A percentile compares a stretch with the other conserved stretches of the same genome.
Conservation (phyloP, 1,284 basidiomycete genomes). For the Trichosporon inkin region DNA sequence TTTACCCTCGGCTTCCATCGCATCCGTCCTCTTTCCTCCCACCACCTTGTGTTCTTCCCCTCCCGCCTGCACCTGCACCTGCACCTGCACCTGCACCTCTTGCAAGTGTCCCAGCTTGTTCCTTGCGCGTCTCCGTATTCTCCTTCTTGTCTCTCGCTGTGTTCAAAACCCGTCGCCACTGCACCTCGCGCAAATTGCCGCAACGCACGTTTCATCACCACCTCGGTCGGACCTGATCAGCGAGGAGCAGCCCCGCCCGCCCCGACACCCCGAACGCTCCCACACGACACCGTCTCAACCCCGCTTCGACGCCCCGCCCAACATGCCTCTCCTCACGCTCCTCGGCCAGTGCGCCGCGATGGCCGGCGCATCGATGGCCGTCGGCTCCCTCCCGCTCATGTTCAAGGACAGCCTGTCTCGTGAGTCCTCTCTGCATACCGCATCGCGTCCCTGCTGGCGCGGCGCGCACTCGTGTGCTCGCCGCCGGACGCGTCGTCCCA, state of each 20-base stretch:
- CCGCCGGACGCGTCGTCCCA: not conserved
- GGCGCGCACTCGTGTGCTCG: not conserved
- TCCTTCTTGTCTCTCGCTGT: too few relatives aligned
- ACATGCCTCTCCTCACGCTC: slow-evolving; percentile 52
- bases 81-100: not conserved
- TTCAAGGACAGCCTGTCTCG: slow-evolving; percentile 63
- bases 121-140: too few relatives aligned
- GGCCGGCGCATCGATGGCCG: slow-evolving; percentile 64
- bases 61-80: not conserved
- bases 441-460: not conserved
- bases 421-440: slow-evolving; percentile 51
- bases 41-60: not conserved
- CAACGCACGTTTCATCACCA: too few relatives aligned
- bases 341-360: slow-evolving; percentile 65
- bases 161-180: not conserved
- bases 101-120: too few relatives aligned
- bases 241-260: too few relatives aligned
- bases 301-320: too few relatives aligned
- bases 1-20: not conserved
- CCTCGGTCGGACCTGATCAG: too few relatives aligned
- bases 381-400: slow-evolving; percentile 69
- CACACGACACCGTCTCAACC: not conserved
- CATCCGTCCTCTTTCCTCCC: not conserved
- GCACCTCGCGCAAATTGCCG: not conserved
- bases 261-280: not conserved